Evolutionary conservation across 768 basidiomycete species (phyloP), one percentile per base, ranked within the genome.

Genomic region (Rhodotorula paludigena): DNA sequence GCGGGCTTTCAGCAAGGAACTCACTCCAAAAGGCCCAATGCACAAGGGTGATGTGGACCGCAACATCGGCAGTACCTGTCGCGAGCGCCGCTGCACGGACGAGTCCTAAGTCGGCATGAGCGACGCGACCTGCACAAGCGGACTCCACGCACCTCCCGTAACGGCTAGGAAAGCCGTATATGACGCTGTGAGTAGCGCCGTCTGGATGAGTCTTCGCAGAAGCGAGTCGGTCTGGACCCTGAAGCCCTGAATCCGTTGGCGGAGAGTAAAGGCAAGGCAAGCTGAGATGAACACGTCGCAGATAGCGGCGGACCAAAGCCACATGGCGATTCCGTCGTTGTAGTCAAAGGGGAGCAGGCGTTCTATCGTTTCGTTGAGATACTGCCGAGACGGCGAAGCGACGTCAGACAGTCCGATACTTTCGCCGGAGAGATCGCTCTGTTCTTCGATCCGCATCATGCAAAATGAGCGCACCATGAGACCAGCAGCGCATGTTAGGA

Each of bases 211-310:
- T 21, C 28, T 62, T 10, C 53, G 32, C 21, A 62, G 32, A 21
- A 62, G 41, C 42, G 61, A 54, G 39, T 62, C 61, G 32, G 61
- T 45, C 18, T 9, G 11, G 32, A 11, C 14, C 42, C 45, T 44
- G 41, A 45, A 47, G 18, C 61, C 61, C 28, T 32, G 52, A 23
- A 45, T 47, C 5, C 61, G 51, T 20, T 55, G 52, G 16, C 42
- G 42, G 25, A 62, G 53, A 8, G 61, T 62, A 11, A 54, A 42
- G 42, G 44, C 16, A 10, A 62, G 53, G 16, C 39, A 62, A 2
- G 52, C 6, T 11, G 61, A 62, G 53, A 62, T 62, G 7, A 28
- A 39, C 23, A 62, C 28, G 52, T 62, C 61, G 52, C 39, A 41
- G 10, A 36, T 15, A 6, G 53, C 52, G 0, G 41, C 39, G 21